These are phyloP conservation scores for Collybia nuda DNA, from an alignment of 768 basidiomycete species.

Conservation along the genomic window DNA sequence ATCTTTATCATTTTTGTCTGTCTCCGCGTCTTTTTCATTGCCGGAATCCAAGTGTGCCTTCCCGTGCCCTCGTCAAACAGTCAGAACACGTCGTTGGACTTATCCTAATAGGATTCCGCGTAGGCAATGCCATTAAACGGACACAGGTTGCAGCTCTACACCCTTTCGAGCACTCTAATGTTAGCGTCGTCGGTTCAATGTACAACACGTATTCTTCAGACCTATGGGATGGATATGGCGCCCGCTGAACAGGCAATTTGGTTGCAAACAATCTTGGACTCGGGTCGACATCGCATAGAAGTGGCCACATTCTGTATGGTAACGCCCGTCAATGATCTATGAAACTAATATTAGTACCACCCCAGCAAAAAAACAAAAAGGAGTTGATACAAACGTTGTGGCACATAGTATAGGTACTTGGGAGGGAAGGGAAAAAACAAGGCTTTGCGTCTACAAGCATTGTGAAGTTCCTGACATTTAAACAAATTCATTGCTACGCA, in stretches of 20 bases:
- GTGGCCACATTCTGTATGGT: conserved; percentile 67
- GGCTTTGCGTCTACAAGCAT: neutral
- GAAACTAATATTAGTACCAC: neutral
- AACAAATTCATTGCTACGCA: conserved; percentile 13
- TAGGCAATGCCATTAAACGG: conserved; percentile 66
- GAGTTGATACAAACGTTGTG: conserved; percentile 59
- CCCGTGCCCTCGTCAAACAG: conserved; percentile 33
- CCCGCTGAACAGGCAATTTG: conserved; percentile 70
- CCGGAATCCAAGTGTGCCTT: conserved; percentile 18
- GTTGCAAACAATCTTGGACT: conserved; percentile 61
- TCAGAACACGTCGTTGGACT: conserved; percentile 50
- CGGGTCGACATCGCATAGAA: conserved; percentile 73
- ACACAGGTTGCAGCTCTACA: conserved; percentile 58
- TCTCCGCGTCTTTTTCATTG: neutral
- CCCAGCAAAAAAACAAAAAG: neutral
- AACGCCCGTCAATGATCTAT: conserved; percentile 78
- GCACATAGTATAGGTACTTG: conserved; percentile 49
- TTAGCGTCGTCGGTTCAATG: neutral
- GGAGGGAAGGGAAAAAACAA: neutral
- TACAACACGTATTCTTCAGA: conserved; percentile 23
- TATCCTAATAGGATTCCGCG: conserved; percentile 70
- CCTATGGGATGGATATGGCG: conserved; percentile 60
- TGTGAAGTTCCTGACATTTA: conserved; percentile 12
- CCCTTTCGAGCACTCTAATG: conserved; percentile 30
- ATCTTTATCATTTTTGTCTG: neutral